These are phyloP conservation scores for Plectosphaerella cucumerina DNA, from an alignment of 2,329 filamentous ascomycete genomes.

Conservation along the genomic window DNA sequence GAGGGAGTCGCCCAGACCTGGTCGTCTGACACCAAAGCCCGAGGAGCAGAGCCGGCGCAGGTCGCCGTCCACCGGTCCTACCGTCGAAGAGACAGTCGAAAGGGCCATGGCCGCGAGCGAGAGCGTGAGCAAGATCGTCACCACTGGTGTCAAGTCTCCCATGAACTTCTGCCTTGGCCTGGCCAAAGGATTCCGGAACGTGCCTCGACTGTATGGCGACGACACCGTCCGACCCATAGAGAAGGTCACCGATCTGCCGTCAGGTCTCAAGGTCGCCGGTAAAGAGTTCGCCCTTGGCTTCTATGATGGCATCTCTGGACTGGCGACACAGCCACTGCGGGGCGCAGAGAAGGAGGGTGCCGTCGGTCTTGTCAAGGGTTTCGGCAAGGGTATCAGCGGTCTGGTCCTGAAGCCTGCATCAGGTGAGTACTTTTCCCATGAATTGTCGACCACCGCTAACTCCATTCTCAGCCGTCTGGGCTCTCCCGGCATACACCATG, in stretches of 20 bases:
- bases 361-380: conserved; percentile 67
- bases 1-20: not conserved
- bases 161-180: conserved; percentile 82
- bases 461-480: conserved; percentile 51
- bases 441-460: not conserved
- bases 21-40: not conserved
- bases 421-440: conserved; percentile 42
- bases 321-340: conserved; percentile 72
- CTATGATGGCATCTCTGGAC: conserved; percentile 76
- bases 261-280: conserved; percentile 72
- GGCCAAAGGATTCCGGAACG: conserved; percentile 84
- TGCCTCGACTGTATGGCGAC: conserved; percentile 80
- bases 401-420: conserved; percentile 78
- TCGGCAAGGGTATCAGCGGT: conserved; percentile 81
- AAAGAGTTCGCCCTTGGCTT: conserved; percentile 75
- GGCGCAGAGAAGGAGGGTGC: conserved; percentile 46
- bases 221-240: conserved; percentile 73
- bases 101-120: conserved; percentile 62
- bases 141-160: conserved; percentile 72
- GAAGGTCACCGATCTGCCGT: conserved; percentile 72
- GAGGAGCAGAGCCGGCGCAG: conserved; percentile 13
- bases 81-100: conserved; percentile 34
- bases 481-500: conserved; percentile 75
- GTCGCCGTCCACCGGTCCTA: conserved; percentile 13
- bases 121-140: conserved; percentile 67